Evolutionary conservation across 108 stramenopile genomes (phyloP).

Genomic region (Cyclostephanos invisitatus): DNA sequence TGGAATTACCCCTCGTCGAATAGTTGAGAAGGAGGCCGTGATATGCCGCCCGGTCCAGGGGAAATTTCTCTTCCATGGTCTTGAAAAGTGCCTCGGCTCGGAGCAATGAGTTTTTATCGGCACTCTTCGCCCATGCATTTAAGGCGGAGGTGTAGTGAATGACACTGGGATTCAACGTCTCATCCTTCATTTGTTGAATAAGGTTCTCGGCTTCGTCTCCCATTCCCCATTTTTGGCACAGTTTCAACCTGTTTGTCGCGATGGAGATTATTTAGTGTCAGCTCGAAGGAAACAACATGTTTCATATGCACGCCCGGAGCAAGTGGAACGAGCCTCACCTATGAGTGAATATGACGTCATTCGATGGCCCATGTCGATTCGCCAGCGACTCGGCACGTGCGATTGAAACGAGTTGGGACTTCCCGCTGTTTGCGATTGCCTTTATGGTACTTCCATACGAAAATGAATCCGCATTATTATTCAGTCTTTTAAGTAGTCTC

Average conservation of each 20-base stretch:
- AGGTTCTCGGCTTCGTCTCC: slow-evolving; percentile 39
- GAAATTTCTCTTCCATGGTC: slow-evolving; percentile 31
- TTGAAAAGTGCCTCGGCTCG: slow-evolving; percentile 41
- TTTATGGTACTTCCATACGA: slow-evolving; percentile 42
- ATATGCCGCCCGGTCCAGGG: slow-evolving; percentile 40
- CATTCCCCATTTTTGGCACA: slow-evolving; percentile 39
- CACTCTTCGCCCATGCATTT: slow-evolving; percentile 59
- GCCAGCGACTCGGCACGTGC: slow-evolving; percentile 29
- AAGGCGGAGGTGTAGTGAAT: slow-evolving; percentile 49
- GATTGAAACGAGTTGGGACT: slow-evolving; percentile 29
- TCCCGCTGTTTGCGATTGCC: slow-evolving; percentile 39
- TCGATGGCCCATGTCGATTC: slow-evolving; percentile 8
- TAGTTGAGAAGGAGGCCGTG: slow-evolving; percentile 46
- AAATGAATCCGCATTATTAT: slow-evolving; percentile 15
- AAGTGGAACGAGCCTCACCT: not conserved
- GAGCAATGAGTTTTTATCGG: slow-evolving; percentile 25
- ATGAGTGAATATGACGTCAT: slow-evolving; percentile 33
- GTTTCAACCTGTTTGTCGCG: slow-evolving; percentile 15
- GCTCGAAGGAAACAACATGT: not conserved
- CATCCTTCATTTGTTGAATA: slow-evolving; percentile 22
- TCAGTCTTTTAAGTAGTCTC: slow-evolving; percentile 24
- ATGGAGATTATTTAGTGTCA: not conserved
- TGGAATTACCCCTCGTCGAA: slow-evolving; percentile 33
- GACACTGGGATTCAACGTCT: slow-evolving; percentile 18
- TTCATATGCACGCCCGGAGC: not conserved